A percentile compares a stretch with the other conserved stretches of the same genome.
Evolutionary conservation across 331 rosid genomes (phyloP).

Genomic region (Cydonia oblonga): DNA sequence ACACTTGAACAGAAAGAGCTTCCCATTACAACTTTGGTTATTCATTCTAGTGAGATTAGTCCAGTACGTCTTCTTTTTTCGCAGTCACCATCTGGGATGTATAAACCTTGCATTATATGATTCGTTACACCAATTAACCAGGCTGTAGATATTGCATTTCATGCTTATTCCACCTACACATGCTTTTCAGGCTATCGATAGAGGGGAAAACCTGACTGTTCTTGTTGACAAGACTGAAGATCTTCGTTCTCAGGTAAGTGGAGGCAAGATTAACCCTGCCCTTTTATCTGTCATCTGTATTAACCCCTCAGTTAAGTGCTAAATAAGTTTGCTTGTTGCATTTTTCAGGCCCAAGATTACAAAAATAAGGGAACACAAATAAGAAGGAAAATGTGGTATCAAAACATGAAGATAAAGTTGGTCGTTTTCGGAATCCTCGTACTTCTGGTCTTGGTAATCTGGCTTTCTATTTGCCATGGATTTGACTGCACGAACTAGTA

Average conservation of each 20-base stretch:
- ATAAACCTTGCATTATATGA: background rate
- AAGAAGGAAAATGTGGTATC: conserved; percentile 80
- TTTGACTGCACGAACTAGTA: conserved; percentile 66
- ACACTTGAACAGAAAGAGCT: background rate
- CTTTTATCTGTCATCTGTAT: background rate
- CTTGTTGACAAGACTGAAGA: conserved; percentile 72
- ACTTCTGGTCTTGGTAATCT: conserved; percentile 58
- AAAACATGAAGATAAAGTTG: conserved; percentile 84
- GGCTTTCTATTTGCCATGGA: conserved; percentile 85
- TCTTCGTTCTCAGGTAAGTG: conserved; percentile 56
- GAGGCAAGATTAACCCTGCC: conserved; percentile 9
- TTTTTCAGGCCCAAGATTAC: conserved; percentile 58
- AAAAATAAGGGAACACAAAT: conserved; percentile 53
- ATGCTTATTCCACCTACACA: background rate
- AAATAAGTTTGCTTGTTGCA: background rate
- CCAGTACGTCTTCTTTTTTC: background rate
- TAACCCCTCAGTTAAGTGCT: background rate
- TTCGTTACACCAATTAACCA: background rate
- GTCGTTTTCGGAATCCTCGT: conserved; percentile 62
- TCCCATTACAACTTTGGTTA: background rate
- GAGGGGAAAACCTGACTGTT: conserved; percentile 72
- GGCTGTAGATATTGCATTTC: background rate
- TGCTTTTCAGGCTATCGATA: conserved; percentile 54
- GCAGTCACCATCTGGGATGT: background rate
- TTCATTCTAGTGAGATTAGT: background rate